A percentile compares a stretch with the other conserved stretches of the same genome.
Conservation (phyloP, 805 yeast genomes). For the Kluyveromyces starmeri region DNA sequence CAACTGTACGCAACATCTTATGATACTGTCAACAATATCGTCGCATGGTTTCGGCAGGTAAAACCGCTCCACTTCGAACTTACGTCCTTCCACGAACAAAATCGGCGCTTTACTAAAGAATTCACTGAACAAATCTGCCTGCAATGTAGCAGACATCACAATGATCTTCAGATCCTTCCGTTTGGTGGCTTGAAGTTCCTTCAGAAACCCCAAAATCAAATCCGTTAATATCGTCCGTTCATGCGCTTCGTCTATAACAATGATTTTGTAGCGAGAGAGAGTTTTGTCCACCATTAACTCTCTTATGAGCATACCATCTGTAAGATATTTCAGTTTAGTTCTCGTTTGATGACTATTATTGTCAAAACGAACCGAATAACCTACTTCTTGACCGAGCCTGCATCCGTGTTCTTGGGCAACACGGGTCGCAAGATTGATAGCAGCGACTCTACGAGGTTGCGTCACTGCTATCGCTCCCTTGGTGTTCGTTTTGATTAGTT, state of each 20-base stretch:
- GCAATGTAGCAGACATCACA: conserved; percentile 94
- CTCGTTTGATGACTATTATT: conserved; percentile 38
- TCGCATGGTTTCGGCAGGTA: conserved; percentile 58
- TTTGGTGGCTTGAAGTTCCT: conserved; percentile 43
- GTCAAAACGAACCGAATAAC: conserved; percentile 89
- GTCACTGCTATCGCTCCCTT: conserved; percentile 71
- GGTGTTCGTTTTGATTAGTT: conserved; percentile 14
- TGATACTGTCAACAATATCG: conserved; percentile 74
- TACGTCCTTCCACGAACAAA: conserved; percentile 80
- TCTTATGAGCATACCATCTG: conserved; percentile 95
- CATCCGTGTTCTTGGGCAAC: conserved; percentile 86
- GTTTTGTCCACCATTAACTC: conserved; percentile 73
- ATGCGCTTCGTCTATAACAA: conserved; percentile 94
- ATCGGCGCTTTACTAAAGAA: conserved; percentile 80
- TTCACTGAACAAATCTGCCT: conserved; percentile 69
- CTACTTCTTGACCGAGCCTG: conserved; percentile 69
- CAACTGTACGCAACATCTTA: conserved; percentile 66
- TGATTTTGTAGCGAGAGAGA: conserved; percentile 58
- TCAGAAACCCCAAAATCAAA: conserved; percentile 79
- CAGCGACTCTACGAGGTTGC: conserved; percentile 97
- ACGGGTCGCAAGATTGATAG: conserved; percentile 85
- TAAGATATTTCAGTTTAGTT: conserved; percentile 75
- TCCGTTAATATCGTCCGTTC: conserved; percentile 93
- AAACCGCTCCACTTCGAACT: conserved; percentile 69
- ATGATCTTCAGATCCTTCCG: conserved; percentile 57